phyloP scores from a whole-genome alignment of 192 early-diverging fungal genomes.

The Phlyctochytrium planicorne region DNA sequence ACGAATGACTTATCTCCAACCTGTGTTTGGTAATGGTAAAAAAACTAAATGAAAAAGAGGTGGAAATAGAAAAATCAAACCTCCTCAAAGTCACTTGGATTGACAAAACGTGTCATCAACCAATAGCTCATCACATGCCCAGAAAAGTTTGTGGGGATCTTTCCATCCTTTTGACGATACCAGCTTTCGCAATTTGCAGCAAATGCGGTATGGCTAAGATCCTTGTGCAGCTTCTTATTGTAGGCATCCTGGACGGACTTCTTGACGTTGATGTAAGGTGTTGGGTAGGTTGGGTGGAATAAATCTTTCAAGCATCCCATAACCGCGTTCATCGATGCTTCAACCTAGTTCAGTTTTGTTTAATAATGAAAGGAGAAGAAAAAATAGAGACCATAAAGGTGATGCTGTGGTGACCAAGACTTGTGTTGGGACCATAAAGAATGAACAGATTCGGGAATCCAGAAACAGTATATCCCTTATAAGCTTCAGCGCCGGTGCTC shows the following conservation, averaged over 20 bases:
- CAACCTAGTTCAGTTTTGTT: no score
- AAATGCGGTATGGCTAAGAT: not conserved
- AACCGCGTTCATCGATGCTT: no score
- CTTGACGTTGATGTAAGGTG: not conserved
- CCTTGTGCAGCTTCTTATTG: not conserved
- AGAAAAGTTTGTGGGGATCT: not conserved
- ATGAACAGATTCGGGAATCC: constrained; percentile 54
- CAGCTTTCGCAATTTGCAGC: not conserved
- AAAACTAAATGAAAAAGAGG: no score
- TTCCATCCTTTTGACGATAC: not conserved
- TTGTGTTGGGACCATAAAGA: constrained; percentile 48
- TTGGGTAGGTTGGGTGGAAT: no score
- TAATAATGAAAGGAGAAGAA: no score
- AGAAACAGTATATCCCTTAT: constrained; percentile 14
- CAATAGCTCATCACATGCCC: not conserved
- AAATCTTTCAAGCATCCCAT: no score
- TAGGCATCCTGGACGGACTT: not conserved
- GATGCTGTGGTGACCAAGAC: constrained; percentile 49
- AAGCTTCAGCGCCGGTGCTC: constrained; percentile 2
- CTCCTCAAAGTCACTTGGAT: not conserved
- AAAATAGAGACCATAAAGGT: constrained; percentile 49
- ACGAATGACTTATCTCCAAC: no score
- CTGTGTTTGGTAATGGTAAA: no score
- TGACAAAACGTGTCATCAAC: not conserved
- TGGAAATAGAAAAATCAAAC: no score